Conservation (phyloP, 1,284 basidiomycete species). For the Cerrena zonata region DNA sequence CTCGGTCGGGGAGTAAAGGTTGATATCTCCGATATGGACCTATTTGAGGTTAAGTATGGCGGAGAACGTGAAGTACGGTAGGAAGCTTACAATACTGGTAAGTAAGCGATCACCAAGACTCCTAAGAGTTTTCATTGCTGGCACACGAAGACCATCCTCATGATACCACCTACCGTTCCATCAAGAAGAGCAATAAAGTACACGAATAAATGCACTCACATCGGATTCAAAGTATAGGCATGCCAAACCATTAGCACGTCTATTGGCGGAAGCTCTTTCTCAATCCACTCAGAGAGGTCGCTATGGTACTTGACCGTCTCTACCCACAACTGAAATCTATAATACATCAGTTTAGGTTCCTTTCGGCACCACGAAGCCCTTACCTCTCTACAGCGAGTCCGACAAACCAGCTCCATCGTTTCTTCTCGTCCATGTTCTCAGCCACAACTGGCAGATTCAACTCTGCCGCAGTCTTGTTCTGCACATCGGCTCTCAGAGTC, state of each 20-base stretch:
- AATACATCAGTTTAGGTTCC: neutral
- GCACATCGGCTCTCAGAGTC: conserved; percentile 6
- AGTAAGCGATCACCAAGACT: conserved; percentile 6
- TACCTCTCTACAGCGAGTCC: conserved; percentile 16
- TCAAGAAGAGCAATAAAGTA: neutral
- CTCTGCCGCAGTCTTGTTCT: conserved; percentile 2
- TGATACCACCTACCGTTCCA: conserved; percentile 13
- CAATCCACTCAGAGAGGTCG: conserved; percentile 7
- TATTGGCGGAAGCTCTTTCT: conserved; percentile 14
- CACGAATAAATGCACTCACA: conserved; percentile 7
- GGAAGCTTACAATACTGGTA: conserved; percentile 5
- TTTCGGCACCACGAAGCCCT: neutral
- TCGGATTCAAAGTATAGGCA: conserved; percentile 15
- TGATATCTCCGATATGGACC: conserved; percentile 12
- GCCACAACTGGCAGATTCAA: conserved; percentile 3
- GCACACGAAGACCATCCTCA: conserved; percentile 14
- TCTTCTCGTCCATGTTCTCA: neutral
- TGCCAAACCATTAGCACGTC: conserved; percentile 19
- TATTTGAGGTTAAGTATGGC: neutral
- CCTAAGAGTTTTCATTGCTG: conserved; percentile 3
- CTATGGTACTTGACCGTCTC: neutral
- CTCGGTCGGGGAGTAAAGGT: conserved; percentile 5
- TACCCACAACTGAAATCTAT: conserved; percentile 12
- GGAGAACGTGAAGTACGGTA: too few relatives aligned
- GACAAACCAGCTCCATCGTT: conserved; percentile 16